Percentiles rank a stretch among this genome's conserved stretches.
These are phyloP conservation scores for Colletotrichum sp. DNA, from an alignment of 2,329 filamentous ascomycete genomes.

Conservation along the genomic window DNA sequence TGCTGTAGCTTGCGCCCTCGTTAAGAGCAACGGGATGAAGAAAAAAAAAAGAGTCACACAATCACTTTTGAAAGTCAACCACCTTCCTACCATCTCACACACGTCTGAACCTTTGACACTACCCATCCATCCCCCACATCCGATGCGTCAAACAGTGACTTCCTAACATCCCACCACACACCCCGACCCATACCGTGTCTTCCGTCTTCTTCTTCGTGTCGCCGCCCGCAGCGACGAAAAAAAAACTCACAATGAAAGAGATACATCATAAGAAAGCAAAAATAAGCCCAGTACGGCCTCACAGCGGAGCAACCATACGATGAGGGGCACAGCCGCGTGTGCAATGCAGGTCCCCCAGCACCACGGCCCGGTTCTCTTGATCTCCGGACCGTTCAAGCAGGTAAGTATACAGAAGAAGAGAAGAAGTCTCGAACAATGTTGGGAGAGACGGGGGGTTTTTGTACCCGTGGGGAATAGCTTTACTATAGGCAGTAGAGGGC, in stretches of 20 bases:
- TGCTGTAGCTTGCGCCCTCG: background rate
- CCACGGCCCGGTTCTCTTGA: constrained; percentile 6
- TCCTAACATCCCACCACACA: too few species aligned
- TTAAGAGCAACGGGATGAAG: background rate
- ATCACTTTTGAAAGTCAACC: background rate
- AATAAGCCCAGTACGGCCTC: background rate
- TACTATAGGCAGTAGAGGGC: background rate
- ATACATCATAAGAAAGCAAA: background rate
- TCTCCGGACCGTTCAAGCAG: background rate
- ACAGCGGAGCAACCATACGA: background rate
- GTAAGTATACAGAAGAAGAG: constrained; percentile 3
- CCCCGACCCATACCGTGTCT: background rate
- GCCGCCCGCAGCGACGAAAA: background rate
- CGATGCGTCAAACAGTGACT: too few species aligned
- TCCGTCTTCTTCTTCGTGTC: background rate
- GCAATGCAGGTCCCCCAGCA: constrained; percentile 6
- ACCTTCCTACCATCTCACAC: background rate
- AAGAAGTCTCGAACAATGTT: background rate
- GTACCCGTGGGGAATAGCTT: background rate
- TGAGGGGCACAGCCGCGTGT: constrained; percentile 7
- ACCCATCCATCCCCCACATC: too few species aligned
- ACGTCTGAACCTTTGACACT: background rate
- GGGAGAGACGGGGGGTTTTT: background rate
- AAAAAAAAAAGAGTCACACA: background rate
- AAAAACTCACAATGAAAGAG: background rate